Base-by-base conservation (phyloP, 345 rosid genomes). In the Bruguiera gymnorhiza region DNA sequence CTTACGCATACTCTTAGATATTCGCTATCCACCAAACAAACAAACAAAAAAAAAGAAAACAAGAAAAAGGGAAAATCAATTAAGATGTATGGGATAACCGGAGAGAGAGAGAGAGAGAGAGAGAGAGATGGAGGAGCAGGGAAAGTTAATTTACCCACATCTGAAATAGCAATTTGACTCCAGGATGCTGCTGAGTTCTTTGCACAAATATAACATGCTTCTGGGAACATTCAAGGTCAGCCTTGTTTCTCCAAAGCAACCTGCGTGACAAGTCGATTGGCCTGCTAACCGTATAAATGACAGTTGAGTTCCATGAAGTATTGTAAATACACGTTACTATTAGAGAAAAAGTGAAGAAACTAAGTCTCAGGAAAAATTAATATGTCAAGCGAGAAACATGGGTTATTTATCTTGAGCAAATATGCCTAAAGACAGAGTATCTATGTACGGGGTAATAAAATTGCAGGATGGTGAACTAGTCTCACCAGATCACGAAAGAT, bases 401-500 rank as follows among this genome's bases (percentile, higher is more conserved):
- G 48, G 48, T 39, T 11, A 0, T 11, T 11, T 39, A 39, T 10
- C 16, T 9, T 39, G 11, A 11, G 16, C 3, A 15, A 11, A 39
- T 11, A 39, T 11, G 4, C 16, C 13, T 39, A 43, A 43, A 11
- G 50, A 43, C 3, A 11, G 50, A 43, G 18, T 0, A 43, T 43
- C 3, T 43, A 43, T 11, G 2, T 46, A 27, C 31, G 0, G 5
- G 24, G 10, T 3, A 43, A 16, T 34, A 30, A 46, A 60, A 21
- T 6, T 64, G 31, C 39, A 59, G 7, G 5, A 2, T 34, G 54
- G 32, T 56, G 34, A 34, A 46, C 26, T 51, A n/a, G 2, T 51
- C 50, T 74, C 56, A 89, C 83, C 85, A 75, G 59, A 77, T 48
- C 62, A 89, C 27, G 79, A 26, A 88, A 92, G 78, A 95, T 80